Evolutionary conservation across 129 eudicot species (phyloP), one percentile per base, ranked within the genome.

Genomic region (Pseudognaphalium luteoalbum): DNA sequence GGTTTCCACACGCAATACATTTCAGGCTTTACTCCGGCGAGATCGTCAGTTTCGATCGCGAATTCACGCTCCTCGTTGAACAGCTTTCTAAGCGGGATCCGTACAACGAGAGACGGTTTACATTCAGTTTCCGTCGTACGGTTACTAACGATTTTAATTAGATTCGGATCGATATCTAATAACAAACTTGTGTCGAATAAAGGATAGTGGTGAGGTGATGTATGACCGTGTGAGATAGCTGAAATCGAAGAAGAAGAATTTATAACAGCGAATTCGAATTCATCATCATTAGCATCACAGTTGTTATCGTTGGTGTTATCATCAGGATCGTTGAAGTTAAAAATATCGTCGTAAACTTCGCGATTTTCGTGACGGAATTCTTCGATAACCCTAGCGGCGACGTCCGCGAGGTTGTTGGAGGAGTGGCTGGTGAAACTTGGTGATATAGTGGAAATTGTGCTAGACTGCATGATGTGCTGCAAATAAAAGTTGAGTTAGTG

Each of bases 1-100:
- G 73, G 88, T 66, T 76, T 81, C 98, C 98, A 92, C 5, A 90
- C 95, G 67, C 98, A 92, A 70, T 88, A 90, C 25, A 83, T 87
- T 15, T 71, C 89, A 20, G 87, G 79, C 21, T 82, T 79, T 10
- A 86, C 77, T 42, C 88, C 90, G 44, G 88, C 85, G 41, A 92
- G 92, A 70, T 87, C 96, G 62, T 89, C 96, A 1, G 84, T 84
- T 80, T 88, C 34, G 90, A 83, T 7, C 89, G 87, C 5, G 69
- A 89, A 66, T 64, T 85, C 83, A n/a, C 90, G 83, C 54, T 88
- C 95, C 80, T 86, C 94, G 4, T 76, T 78, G 42, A 91, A 85
- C 4, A 91, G 89, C 79, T 87, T 88, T 54, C 87, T 81, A 60
- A 91, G 34, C 21, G 97, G 88, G 22, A 81, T 56, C 33, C 97